Percentiles rank a stretch among this genome's conserved stretches.
Conservation (phyloP, 495 filamentous ascomycete species). For the Hypoxylon crocopeplum region DNA sequence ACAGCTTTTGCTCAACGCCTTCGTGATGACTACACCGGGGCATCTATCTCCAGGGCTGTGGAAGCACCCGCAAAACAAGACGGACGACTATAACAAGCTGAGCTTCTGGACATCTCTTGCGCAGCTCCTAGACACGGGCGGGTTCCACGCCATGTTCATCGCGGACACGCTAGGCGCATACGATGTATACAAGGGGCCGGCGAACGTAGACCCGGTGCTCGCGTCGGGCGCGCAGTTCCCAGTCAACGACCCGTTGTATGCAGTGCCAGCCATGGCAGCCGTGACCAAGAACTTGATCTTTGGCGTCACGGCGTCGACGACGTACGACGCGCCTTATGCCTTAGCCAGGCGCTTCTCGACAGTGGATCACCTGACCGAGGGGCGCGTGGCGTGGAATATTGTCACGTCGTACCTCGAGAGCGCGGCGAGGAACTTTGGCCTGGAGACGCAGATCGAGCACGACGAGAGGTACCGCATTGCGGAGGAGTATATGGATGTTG, state of each 20-base stretch:
- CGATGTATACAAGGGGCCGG: slow-evolving; percentile 66
- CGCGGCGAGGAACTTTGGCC: slow-evolving; percentile 65
- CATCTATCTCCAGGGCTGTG: slow-evolving; percentile 63
- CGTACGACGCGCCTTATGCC: slow-evolving; percentile 69
- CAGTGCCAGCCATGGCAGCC: slow-evolving; percentile 46
- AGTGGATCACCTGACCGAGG: slow-evolving; percentile 66
- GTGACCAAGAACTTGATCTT: slow-evolving; percentile 62
- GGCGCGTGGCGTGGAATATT: slow-evolving; percentile 66
- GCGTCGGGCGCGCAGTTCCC: slow-evolving; percentile 65
- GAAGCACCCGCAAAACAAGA: slow-evolving; percentile 61
- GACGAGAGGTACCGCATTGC: slow-evolving; percentile 66
- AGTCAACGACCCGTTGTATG: slow-evolving; percentile 54
- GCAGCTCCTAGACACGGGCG: slow-evolving; percentile 48
- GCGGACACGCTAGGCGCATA: slow-evolving; percentile 54
- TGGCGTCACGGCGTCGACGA: slow-evolving; percentile 64
- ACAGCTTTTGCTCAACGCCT: slow-evolving; percentile 65
- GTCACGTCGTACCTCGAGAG: slow-evolving; percentile 67
- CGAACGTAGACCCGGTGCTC: slow-evolving; percentile 61
- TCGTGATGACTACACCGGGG: slow-evolving; percentile 58
- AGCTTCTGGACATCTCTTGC: slow-evolving; percentile 46
- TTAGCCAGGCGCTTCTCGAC: slow-evolving; percentile 64
- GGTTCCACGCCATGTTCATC: slow-evolving; percentile 65
- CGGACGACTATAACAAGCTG: slow-evolving; percentile 60
- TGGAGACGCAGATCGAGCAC: slow-evolving; percentile 58
- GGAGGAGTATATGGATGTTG: slow-evolving; percentile 67